Evolutionary conservation across 345 rosid genomes (phyloP), one percentile per base, ranked within the genome.

Genomic region (Raphanus sativus): DNA sequence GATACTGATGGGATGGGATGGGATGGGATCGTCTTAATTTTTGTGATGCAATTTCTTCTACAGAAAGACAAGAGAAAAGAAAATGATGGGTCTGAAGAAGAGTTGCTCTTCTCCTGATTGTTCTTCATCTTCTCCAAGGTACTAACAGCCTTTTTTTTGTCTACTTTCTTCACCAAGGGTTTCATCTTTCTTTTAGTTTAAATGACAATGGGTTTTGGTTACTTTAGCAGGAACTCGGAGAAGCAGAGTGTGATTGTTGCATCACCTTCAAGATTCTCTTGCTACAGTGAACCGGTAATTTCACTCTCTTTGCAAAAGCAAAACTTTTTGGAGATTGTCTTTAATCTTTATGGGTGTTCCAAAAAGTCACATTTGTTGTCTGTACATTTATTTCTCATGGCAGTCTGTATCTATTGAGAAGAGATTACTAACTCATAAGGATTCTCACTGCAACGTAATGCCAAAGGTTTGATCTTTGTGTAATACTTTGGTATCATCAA

Each of bases 41-140:
- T 60, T 59, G 55, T 66, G 68, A 78, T 72, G 74, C 21, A 38
- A 29, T 16, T 70, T n/a, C 55, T 40, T 77, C 61, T 55, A 55
- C 71, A 64, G 64, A 34, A 15, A 60, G 67, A 71, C 67, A 65
- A 52, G 32, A 45, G 5, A 40, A 34, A 34, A 60, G 81, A 78
- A 78, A 67, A 73, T 67, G 82, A 79, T 67, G 82, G 81, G 74
- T 78, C 65, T 73, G 1, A 21, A 21, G 21, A 21, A 21, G 21
- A 55, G 61, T 64, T 77, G 15, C 52, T 48, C 74, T 69, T 77
- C 80, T 36, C 26, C 73, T 16, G 72, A 71, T 33, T 71, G 71
- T 71, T 77, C 81, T 65, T 71, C 76, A 30, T 59, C 81, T 12
- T 79, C 75, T 79, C 78, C 78, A 17, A 73, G 70, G 78, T 73